These are phyloP conservation scores for Mycena vitilis DNA, from an alignment of 768 basidiomycete genomes.

Conservation along the genomic window DNA sequence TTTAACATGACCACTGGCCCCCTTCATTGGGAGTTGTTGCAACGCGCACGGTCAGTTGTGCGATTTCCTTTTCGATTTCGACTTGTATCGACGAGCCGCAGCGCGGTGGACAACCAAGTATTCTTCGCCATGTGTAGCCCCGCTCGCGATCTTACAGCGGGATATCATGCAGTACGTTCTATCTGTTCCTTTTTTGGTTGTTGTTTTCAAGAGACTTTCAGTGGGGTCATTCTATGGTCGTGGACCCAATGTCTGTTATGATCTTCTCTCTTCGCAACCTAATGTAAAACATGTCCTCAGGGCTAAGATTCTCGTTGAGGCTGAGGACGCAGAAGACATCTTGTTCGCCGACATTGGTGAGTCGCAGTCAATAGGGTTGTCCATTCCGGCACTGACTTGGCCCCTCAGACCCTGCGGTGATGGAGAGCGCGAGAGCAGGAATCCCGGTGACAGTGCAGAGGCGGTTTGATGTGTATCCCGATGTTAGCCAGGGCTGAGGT, in stretches of 20 bases:
- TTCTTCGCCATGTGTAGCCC: conserved; percentile 97
- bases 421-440: conserved; percentile 77
- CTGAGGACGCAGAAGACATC: conserved; percentile 82
- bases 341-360: conserved; percentile 85
- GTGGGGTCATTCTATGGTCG: conserved; percentile 93
- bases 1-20: conserved; percentile 98
- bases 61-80: neutral
- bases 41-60: conserved; percentile 76
- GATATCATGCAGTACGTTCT: conserved; percentile 83
- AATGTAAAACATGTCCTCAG: conserved; percentile 51
- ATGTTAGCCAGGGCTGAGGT: conserved; percentile 60
- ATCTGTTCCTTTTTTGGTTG: neutral
- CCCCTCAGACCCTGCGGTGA: conserved; percentile 59
- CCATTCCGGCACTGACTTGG: conserved; percentile 1
- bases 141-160: conserved; percentile 83
- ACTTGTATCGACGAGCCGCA: conserved; percentile 43
- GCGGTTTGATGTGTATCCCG: conserved; percentile 91
- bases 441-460: conserved; percentile 95
- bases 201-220: conserved; percentile 42
- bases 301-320: conserved; percentile 79
- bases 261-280: neutral
- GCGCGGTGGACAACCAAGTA: conserved; percentile 97
- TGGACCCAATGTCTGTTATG: conserved; percentile 79
- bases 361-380: conserved; percentile 38
- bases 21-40: conserved; percentile 94